Evolutionary conservation across 805 yeast species (phyloP).

Genomic region (Scheffersomyces coipomensis): DNA sequence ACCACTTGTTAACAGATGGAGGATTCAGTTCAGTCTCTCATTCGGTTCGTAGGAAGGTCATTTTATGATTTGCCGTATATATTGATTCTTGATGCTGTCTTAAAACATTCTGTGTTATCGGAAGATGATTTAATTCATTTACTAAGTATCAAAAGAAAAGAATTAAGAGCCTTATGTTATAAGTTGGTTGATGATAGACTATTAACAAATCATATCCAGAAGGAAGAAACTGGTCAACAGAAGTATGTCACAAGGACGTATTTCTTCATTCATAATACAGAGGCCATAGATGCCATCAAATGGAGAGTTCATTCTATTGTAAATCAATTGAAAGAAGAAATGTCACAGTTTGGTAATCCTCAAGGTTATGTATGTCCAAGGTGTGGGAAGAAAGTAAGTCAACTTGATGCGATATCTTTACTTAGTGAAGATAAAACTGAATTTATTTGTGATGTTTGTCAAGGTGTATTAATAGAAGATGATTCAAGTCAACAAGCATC

Average conservation of each 20-base stretch:
- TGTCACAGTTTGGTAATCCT: constrained; percentile 82
- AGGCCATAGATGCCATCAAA: constrained; percentile 92
- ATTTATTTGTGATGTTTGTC: constrained; percentile 84
- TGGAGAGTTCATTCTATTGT: constrained; percentile 94
- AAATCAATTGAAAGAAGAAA: constrained; percentile 72
- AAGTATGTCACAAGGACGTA: constrained; percentile 75
- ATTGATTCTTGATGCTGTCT: constrained; percentile 79
- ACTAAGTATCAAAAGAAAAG: constrained; percentile 82
- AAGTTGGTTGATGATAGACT: constrained; percentile 82
- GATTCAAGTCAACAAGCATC: constrained; percentile 82
- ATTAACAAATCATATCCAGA: constrained; percentile 66
- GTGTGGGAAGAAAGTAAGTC: constrained; percentile 77
- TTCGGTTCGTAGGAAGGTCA: constrained; percentile 80
- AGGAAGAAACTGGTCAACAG: constrained; percentile 51
- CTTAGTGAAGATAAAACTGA: constrained; percentile 76
- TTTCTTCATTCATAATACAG: constrained; percentile 84
- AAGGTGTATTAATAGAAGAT: constrained; percentile 76
- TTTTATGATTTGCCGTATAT: constrained; percentile 85
- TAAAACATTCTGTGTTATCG: constrained; percentile 83
- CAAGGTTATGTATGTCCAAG: constrained; percentile 92
- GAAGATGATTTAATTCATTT: constrained; percentile 88
- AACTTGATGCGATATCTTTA: constrained; percentile 83
- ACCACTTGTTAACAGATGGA: too few species aligned
- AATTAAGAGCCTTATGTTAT: constrained; percentile 78
- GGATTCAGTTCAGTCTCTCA: constrained; percentile 48